A percentile compares a stretch with the other conserved stretches of the same genome.
Evolutionary conservation across 345 rosid species (phyloP).

Genomic region (Conringia planisiliqua): DNA sequence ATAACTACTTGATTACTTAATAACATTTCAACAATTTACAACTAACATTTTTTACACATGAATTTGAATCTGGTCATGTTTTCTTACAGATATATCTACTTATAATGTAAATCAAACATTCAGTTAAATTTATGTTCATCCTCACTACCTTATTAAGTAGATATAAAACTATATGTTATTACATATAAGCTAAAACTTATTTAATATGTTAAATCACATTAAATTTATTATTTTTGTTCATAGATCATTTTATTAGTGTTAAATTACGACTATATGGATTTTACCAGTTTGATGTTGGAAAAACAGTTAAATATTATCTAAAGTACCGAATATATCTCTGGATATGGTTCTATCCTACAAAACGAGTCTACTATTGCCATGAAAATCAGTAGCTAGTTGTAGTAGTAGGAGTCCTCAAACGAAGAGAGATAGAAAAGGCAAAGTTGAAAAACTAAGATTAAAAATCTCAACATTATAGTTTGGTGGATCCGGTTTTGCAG

Average conservation of each 20-base stretch:
- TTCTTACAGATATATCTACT: not conserved
- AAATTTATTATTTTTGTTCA: too few species aligned
- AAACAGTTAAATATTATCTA: not conserved
- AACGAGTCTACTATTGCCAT: conserved; percentile 37
- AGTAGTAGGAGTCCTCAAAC: conserved; percentile 33
- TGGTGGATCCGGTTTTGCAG: conserved; percentile 17
- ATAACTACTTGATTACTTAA: not conserved
- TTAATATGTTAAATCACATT: too few species aligned
- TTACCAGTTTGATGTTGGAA: not conserved
- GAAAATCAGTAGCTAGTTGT: conserved; percentile 48
- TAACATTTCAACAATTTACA: not conserved
- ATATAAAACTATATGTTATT: too few species aligned
- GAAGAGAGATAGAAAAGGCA: conserved; percentile 35
- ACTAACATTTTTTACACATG: not conserved
- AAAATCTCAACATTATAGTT: conserved; percentile 9
- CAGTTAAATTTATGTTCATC: too few species aligned
- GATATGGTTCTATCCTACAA: not conserved
- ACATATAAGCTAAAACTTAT: too few species aligned
- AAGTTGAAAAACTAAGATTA: not conserved
- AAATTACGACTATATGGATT: not conserved
- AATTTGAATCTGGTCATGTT: not conserved
- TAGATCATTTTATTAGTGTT: not conserved
- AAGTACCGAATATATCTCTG: not conserved
- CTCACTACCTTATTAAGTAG: too few species aligned
- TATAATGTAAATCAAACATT: not conserved